phyloP scores from a whole-genome alignment of 1,139 yeast species.

The Hanseniaspora sp. region DNA sequence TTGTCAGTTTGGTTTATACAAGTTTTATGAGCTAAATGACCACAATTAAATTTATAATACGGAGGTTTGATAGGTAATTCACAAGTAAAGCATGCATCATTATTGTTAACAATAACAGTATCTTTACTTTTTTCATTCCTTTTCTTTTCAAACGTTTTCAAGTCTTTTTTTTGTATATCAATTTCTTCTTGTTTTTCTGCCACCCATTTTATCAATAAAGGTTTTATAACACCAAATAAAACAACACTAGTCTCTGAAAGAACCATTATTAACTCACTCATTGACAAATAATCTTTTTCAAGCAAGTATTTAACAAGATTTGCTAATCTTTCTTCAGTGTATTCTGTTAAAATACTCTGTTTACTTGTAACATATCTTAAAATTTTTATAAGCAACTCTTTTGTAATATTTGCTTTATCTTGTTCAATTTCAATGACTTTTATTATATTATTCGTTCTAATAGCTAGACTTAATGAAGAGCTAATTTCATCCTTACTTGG shows the following conservation, averaged over 20 bases:
- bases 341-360: slow-evolving; percentile 39
- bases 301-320: slow-evolving; percentile 46
- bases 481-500: background rate
- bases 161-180: slow-evolving; percentile 52
- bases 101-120: slow-evolving; percentile 37
- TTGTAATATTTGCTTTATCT: background rate
- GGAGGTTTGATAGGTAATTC: slow-evolving; percentile 63
- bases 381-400: slow-evolving; percentile 21
- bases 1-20: slow-evolving; percentile 48
- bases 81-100: slow-evolving; percentile 64
- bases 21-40: slow-evolving; percentile 75
- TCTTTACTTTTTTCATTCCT: slow-evolving; percentile 40
- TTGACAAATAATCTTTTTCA: slow-evolving; percentile 48
- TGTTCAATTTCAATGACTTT: background rate
- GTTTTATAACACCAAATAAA: slow-evolving; percentile 63
- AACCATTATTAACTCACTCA: slow-evolving; percentile 64
- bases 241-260: slow-evolving; percentile 55
- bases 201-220: slow-evolving; percentile 54
- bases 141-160: slow-evolving; percentile 60
- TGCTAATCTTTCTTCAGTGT: slow-evolving; percentile 15
- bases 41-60: slow-evolving; percentile 72
- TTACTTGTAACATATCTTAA: slow-evolving; percentile 55
- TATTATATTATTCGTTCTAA: background rate
- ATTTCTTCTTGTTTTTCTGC: slow-evolving; percentile 55
- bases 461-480: background rate